Base-by-base conservation (phyloP, 2,329 filamentous ascomycete genomes). In the Talaromyces sp. region DNA sequence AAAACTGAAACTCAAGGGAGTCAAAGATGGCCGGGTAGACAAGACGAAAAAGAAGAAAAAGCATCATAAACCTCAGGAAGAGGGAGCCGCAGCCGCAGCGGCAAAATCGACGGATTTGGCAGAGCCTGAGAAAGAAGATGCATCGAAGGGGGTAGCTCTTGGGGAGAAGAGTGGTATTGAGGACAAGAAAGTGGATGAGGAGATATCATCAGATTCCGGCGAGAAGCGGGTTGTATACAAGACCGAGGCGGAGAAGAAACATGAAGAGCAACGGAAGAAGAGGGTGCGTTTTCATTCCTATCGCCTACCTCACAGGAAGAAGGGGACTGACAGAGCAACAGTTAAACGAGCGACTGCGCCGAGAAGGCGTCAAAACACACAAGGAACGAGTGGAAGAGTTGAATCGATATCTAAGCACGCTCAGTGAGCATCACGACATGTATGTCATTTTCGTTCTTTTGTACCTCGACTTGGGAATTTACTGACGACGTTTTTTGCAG, bases 381-480 rank as follows among this genome's bases (percentile, higher is more conserved):
- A 97, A 97, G 73, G 89, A 99, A 78, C 86, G 91, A 10, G 93
- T 99, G 43, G 92, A 97, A 73, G 91, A 97, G 72, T 78, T 97
- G 66, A 99, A 99, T 72, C 90, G 89, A 63, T 97, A 97, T 72
- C 78, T 99, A 36, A 94, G 90, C 63, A 89, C 87, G 64, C 76
- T 99, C 68, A 96, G 90, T 75, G 94, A 99, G 76, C 94, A 99
- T 77, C 93, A 99, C 74, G 94, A 99, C 72, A 99, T 99, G 92
- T 81, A 75, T 65, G 78, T 73, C 35, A 21, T 33, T 19, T 33
- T 25, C 35, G 10, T 31, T 31, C 11, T 51, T 25, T 8, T 21
- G 25, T 28, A 28, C 25, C 25, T 28, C 25, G 3, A 4, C 25
- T 21, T 39, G 11, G 13, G 11, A 17, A n/a, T 10, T 40, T 35